These are phyloP conservation scores for Delitschia confertaspora DNA, from an alignment of 495 filamentous ascomycete species.

Conservation along the genomic window DNA sequence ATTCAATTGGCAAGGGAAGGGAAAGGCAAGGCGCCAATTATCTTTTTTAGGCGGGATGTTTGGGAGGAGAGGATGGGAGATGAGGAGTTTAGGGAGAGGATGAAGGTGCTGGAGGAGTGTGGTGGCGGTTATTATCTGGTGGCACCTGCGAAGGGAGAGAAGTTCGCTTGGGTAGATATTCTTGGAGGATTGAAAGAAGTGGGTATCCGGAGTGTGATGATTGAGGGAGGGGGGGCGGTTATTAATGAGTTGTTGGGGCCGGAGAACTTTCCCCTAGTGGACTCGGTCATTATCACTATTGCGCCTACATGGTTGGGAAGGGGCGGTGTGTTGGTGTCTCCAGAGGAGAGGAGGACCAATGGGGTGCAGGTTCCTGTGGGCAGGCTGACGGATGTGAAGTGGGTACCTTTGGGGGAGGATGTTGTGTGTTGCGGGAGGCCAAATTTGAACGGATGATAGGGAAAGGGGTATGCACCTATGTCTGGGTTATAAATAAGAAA, in stretches of 20 bases:
- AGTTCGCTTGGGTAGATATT: conserved; percentile 53
- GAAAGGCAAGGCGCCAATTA: conserved; percentile 61
- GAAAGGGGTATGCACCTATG: too few relatives aligned
- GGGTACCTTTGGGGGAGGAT: conserved; percentile 67
- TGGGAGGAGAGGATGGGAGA: too few relatives aligned
- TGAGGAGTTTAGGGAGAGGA: conserved; percentile 28
- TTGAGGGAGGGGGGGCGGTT: conserved; percentile 74
- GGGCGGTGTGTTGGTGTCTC: conserved; percentile 66
- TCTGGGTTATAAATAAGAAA: too few relatives aligned
- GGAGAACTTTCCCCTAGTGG: conserved; percentile 54
- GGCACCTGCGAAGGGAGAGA: conserved; percentile 7
- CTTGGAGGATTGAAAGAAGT: conserved; percentile 48
- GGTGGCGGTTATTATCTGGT: conserved; percentile 44
- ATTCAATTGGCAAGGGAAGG: conserved; percentile 54
- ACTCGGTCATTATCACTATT: conserved; percentile 71
- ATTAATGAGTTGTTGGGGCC: conserved; percentile 63
- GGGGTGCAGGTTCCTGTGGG: conserved; percentile 47
- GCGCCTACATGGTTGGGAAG: conserved; percentile 75
- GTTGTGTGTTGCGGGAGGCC: conserved; percentile 67
- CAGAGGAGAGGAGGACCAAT: conserved; percentile 44
- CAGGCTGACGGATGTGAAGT: conserved; percentile 57
- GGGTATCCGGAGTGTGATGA: conserved; percentile 71
- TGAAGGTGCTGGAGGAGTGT: conserved; percentile 38
- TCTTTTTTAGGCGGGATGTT: too few relatives aligned
- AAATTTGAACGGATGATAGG: too few relatives aligned